These are phyloP conservation scores for Moesziomyces antarcticus DNA, from an alignment of 1,284 basidiomycete genomes.

Conservation along the genomic window DNA sequence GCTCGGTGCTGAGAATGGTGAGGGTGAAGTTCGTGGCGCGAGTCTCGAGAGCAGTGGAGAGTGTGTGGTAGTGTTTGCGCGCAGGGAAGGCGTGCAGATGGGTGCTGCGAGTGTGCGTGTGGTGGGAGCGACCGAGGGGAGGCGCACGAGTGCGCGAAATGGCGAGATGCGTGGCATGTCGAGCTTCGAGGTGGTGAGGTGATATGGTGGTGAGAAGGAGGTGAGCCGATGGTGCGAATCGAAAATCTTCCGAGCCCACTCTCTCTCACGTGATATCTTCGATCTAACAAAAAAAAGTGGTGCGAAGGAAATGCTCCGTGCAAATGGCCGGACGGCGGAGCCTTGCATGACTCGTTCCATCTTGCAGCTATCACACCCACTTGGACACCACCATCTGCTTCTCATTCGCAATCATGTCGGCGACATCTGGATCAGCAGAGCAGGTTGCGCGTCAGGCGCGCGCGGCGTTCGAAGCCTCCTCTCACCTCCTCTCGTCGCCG, in stretches of 20 bases:
- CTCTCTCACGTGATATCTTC: conserved; percentile 15
- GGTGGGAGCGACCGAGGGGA: background rate
- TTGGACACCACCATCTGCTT: background rate
- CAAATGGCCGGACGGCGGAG: conserved; percentile 8
- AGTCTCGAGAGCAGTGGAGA: background rate
- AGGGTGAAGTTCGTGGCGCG: background rate
- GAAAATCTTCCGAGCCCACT: background rate
- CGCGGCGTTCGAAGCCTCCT: conserved; percentile 38
- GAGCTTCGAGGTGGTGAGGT: background rate
- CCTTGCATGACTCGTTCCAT: too few species aligned
- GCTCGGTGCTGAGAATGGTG: background rate
- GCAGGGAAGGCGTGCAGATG: background rate
- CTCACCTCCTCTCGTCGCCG: conserved; percentile 30
- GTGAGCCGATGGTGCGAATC: conserved; percentile 1
- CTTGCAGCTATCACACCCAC: background rate
- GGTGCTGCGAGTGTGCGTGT: background rate
- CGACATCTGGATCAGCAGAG: conserved; percentile 4
- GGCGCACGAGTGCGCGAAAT: conserved; percentile 16
- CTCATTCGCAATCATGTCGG: background rate
- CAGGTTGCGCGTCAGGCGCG: conserved; percentile 42
- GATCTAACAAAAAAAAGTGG: too few species aligned
- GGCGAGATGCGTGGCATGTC: conserved; percentile 33
- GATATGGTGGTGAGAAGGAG: background rate
- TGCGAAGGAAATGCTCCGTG: conserved; percentile 8
- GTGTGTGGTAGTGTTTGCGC: background rate